A percentile compares a stretch with the other conserved stretches of the same genome.
Conservation (phyloP, 352 stramenopile genomes). For the Globisporangium takayamanum region DNA sequence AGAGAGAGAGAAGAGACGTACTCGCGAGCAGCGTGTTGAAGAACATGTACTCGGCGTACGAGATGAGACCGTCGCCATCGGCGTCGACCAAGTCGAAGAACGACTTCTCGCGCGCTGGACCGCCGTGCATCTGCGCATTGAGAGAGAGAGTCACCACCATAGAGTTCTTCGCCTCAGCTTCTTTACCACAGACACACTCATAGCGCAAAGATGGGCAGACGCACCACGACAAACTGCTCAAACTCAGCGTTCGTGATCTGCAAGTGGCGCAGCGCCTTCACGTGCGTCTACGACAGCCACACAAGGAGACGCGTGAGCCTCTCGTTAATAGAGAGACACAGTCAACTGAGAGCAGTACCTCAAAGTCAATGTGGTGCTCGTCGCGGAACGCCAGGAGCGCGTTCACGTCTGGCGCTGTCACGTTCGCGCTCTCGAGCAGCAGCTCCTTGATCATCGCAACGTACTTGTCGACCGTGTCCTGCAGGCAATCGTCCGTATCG, state of each 20-base stretch:
- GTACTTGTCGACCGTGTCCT: conserved; percentile 50
- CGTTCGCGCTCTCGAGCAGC: conserved; percentile 43
- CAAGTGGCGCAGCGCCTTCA: conserved; percentile 62
- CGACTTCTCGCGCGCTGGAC: conserved; percentile 47
- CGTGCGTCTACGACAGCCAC: conserved; percentile 41
- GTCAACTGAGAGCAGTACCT: conserved; percentile 16
- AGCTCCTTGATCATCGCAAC: conserved; percentile 40
- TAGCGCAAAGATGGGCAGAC: conserved; percentile 1
- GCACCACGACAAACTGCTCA: conserved; percentile 62
- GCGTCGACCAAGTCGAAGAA: conserved; percentile 85
- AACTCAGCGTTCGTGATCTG: conserved; percentile 82
- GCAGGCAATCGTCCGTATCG: neutral
- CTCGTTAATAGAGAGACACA: neutral
- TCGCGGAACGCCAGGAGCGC: conserved; percentile 50
- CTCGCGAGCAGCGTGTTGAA: conserved; percentile 83
- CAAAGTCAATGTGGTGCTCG: conserved; percentile 64
- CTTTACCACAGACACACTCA: no score
- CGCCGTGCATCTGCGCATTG: conserved; percentile 37
- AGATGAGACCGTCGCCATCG: conserved; percentile 84
- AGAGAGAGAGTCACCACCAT: neutral
- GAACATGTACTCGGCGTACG: conserved; percentile 87
- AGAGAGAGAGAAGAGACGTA: conserved; percentile 23
- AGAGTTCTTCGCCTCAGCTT: no score
- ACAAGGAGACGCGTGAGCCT: neutral
- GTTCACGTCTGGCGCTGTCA: conserved; percentile 39